Evolutionary conservation across 371 early-diverging fungal species (phyloP).

Genomic region (Mortierella polycephala): DNA sequence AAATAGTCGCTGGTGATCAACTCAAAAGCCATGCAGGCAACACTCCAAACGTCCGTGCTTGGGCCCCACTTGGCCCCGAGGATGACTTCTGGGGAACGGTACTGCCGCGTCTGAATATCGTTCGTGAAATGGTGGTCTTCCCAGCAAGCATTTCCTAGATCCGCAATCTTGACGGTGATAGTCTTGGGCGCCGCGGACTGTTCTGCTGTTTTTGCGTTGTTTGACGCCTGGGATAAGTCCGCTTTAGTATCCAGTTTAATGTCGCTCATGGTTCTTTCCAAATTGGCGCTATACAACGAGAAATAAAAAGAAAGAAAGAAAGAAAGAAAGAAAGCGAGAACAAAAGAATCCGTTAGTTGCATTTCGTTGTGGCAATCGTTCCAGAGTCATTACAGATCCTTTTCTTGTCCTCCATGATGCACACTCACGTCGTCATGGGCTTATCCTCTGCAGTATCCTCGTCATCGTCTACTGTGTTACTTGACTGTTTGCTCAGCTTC

Average conservation of each 20-base stretch:
- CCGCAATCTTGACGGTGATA: conserved; percentile 93
- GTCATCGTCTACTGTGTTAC: conserved; percentile 8
- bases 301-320: conserved; percentile 5
- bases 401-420: no score
- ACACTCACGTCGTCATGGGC: conserved; percentile 35
- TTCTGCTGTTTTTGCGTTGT: neutral
- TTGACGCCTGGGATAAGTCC: conserved; percentile 2
- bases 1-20: conserved; percentile 94
- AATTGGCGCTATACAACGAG: conserved; percentile 10
- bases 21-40: conserved; percentile 95
- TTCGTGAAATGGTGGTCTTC: conserved; percentile 93
- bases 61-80: conserved; percentile 93
- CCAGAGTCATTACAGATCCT: neutral
- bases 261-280: conserved; percentile 37
- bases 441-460: conserved; percentile 17
- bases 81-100: conserved; percentile 98
- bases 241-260: conserved; percentile 24
- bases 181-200: conserved; percentile 12
- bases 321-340: neutral
- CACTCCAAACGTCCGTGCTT: conserved; percentile 97
- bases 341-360: no score
- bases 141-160: conserved; percentile 99
- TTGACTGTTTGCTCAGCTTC: conserved; percentile 36
- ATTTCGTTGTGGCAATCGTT: no score
- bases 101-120: conserved; percentile 98